A percentile compares a stretch with the other conserved stretches of the same genome.
Conservation (phyloP, 1,139 yeast species). For the Saccharomyces hybrid region DNA sequence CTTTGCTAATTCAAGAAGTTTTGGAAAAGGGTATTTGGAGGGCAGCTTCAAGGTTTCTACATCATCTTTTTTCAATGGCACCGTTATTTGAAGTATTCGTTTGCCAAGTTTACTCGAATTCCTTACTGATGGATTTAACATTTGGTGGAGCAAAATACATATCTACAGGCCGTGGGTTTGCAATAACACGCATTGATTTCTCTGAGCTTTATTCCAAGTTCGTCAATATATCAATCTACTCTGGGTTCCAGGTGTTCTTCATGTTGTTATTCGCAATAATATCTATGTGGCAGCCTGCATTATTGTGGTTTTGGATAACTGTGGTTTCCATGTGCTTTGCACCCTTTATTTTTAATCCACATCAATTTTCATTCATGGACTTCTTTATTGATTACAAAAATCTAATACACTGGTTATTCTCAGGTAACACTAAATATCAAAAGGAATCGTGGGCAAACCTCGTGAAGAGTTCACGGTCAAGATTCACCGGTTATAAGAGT, state of each 20-base stretch:
- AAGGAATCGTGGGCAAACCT: slow-evolving; percentile 56
- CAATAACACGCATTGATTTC: slow-evolving; percentile 61
- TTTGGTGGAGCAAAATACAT: slow-evolving; percentile 82
- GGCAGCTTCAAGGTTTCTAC: slow-evolving; percentile 52
- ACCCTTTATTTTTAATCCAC: slow-evolving; percentile 81
- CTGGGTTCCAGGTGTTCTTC: slow-evolving; percentile 53
- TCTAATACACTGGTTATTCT: slow-evolving; percentile 58
- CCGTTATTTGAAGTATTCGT: slow-evolving; percentile 89
- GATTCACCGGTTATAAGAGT: slow-evolving; percentile 60
- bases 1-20: slow-evolving; percentile 70
- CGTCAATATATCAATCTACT: slow-evolving; percentile 55
- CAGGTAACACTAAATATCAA: slow-evolving; percentile 51
- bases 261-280: slow-evolving; percentile 56
- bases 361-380: slow-evolving; percentile 64
- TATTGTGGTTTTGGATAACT: slow-evolving; percentile 81
- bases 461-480: slow-evolving; percentile 47
- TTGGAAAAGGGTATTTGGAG: slow-evolving; percentile 68
- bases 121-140: slow-evolving; percentile 59
- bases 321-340: slow-evolving; percentile 64
- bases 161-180: slow-evolving; percentile 82
- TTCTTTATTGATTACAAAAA: slow-evolving; percentile 68
- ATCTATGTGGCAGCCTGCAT: slow-evolving; percentile 68
- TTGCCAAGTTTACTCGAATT: slow-evolving; percentile 72
- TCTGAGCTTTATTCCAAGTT: slow-evolving; percentile 55
- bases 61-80: slow-evolving; percentile 65